A percentile compares a stretch with the other conserved stretches of the same genome.
Conservation (phyloP, 2,329 filamentous ascomycete genomes). For the Apiospora sp. region DNA sequence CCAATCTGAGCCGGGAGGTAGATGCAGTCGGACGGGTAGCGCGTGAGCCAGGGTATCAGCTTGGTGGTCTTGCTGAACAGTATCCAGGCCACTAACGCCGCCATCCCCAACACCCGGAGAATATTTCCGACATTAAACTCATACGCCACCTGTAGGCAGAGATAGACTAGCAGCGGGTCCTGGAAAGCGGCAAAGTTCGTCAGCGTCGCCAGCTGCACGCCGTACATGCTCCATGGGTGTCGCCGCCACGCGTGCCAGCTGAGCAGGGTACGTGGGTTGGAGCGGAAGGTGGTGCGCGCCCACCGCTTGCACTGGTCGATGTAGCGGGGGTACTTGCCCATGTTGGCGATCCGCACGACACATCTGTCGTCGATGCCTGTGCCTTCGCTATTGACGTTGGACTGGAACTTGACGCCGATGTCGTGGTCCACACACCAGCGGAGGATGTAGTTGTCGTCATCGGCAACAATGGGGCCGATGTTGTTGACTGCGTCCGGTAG, state of each 20-base stretch:
- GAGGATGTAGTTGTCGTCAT: conserved; percentile 70
- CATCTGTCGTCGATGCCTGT: not conserved
- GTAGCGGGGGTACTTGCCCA: conserved; percentile 61
- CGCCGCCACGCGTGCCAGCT: conserved; percentile 45
- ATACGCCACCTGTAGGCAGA: too few species aligned
- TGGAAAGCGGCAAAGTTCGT: conserved; percentile 64
- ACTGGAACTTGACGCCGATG: conserved; percentile 65
- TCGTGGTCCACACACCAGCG: conserved; percentile 57
- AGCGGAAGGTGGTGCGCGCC: conserved; percentile 66
- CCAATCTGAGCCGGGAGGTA: conserved; percentile 58
- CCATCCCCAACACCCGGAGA: too few species aligned
- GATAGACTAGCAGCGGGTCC: conserved; percentile 53
- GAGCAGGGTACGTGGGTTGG: conserved; percentile 58
- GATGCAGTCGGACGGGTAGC: conserved; percentile 58
- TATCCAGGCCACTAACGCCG: conserved; percentile 52
- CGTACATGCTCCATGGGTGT: conserved; percentile 62
- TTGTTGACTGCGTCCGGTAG: conserved; percentile 30
- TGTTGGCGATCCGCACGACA: conserved; percentile 36
- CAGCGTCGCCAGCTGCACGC: conserved; percentile 62
- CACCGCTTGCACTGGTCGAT: conserved; percentile 62
- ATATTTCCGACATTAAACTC: too few species aligned
- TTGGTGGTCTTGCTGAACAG: conserved; percentile 65
- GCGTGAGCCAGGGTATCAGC: conserved; percentile 58
- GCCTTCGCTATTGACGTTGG: conserved; percentile 31
- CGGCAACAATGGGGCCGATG: conserved; percentile 56